Evolutionary conservation across 1,139 yeast species (phyloP).

Genomic region (Kurtzmaniella quercitrusa): DNA sequence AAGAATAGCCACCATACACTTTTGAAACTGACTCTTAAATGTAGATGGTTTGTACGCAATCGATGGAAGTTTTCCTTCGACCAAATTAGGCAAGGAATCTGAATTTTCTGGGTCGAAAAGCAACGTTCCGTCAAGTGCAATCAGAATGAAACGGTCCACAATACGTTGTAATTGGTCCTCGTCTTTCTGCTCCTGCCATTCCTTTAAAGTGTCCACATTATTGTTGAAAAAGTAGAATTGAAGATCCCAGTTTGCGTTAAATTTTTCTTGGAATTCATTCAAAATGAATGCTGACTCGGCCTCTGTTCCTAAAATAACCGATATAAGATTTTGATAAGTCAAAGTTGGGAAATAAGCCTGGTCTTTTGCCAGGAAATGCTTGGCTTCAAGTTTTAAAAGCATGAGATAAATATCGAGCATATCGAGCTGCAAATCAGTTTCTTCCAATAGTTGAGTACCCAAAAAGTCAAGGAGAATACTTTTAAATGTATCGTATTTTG

Average conservation of each 20-base stretch:
- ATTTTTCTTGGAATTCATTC: slow-evolving; percentile 56
- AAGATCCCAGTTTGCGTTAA: slow-evolving; percentile 57
- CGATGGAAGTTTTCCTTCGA: slow-evolving; percentile 45
- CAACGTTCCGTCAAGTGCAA: slow-evolving; percentile 13
- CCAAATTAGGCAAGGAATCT: slow-evolving; percentile 25
- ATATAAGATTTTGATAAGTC: slow-evolving; percentile 48
- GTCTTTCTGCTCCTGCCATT: slow-evolving; percentile 17
- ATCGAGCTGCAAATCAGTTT: slow-evolving; percentile 54
- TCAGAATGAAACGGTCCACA: slow-evolving; percentile 37
- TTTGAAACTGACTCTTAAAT: slow-evolving; percentile 68
- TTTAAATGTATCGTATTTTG: slow-evolving; percentile 58
- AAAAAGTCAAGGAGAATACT: slow-evolving; percentile 39
- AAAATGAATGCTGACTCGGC: slow-evolving; percentile 41
- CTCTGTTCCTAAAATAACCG: slow-evolving; percentile 21
- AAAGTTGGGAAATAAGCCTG: slow-evolving; percentile 58
- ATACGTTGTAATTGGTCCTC: slow-evolving; percentile 16
- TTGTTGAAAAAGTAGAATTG: slow-evolving; percentile 57
- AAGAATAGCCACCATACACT: slow-evolving; percentile 58
- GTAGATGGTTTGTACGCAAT: slow-evolving; percentile 50
- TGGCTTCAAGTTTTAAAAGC: slow-evolving; percentile 57
- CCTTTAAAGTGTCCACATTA: slow-evolving; percentile 18
- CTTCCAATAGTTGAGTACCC: slow-evolving; percentile 24
- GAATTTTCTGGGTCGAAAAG: slow-evolving; percentile 21
- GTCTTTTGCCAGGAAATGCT: slow-evolving; percentile 41
- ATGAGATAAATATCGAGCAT: slow-evolving; percentile 61